Conservation (phyloP, 306 rosid species). For the Vigna trinervia region DNA sequence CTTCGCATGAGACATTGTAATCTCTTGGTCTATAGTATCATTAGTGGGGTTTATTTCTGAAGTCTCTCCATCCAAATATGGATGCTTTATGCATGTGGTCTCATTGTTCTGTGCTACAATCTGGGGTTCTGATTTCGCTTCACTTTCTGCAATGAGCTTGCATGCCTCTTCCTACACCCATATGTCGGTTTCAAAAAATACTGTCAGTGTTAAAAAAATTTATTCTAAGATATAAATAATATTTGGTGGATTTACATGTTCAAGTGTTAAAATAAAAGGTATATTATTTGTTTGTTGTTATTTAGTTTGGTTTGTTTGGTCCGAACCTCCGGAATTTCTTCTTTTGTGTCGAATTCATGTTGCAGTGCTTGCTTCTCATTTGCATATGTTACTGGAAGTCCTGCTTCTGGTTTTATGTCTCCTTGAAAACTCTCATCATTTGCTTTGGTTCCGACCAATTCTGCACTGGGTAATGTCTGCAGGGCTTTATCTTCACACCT, state of each 20-base stretch:
- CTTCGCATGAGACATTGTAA: neutral
- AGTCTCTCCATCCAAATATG: neutral
- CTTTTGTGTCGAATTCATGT: neutral
- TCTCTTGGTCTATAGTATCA: neutral
- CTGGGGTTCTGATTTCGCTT: slow-evolving; percentile 12
- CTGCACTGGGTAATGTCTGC: neutral
- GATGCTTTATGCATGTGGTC: neutral
- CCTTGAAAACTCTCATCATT: slow-evolving; percentile 3
- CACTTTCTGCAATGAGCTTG: neutral
- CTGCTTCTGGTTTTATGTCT: neutral
- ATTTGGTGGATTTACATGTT: neutral
- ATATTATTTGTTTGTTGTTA: neutral
- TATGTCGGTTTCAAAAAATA: slow-evolving; percentile 12
- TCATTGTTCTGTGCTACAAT: neutral
- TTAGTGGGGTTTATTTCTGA: neutral
- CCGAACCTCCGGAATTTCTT: slow-evolving; percentile 15
- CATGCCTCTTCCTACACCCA: neutral
- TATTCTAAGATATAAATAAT: neutral
- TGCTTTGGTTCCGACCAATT: neutral
- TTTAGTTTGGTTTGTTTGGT: neutral
- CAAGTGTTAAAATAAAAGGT: neutral
- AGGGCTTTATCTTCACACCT: neutral
- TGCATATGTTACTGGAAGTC: neutral
- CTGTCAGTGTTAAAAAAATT: neutral
- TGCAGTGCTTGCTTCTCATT: neutral